Base-by-base conservation (phyloP, 1,139 yeast species). In the Wickerhamomyces sp. region DNA sequence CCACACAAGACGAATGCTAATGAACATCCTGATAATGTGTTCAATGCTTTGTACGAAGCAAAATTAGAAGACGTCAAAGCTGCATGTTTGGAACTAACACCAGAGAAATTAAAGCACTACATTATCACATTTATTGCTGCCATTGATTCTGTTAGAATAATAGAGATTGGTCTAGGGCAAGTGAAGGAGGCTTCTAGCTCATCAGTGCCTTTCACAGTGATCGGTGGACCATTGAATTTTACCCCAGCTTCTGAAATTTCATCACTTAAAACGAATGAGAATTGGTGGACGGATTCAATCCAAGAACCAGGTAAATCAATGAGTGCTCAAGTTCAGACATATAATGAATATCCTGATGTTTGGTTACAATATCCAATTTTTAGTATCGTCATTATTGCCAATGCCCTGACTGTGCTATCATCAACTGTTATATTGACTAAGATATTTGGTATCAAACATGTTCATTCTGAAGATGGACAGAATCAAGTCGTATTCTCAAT, bases 361-460 rank as follows among this genome's bases (percentile, higher is more conserved):
- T 71, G 77, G 76, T 46, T 63, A 31, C 74, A 70, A 49, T 68
- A 62, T 55, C 68, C 61, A 37, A 52, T 52, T 34, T 63, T 50
- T 44, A 59, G 54, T 36, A 54, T 48, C 31, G 61, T 40, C 46
- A 60, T 45, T 35, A 65, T 52, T 42, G 55, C 55, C 5, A 50
- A 51, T 41, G 43, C 53, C 0, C 36, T 53, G 31, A 54, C 57
- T 2, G 39, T 52, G 0, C 21, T 53, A 7, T 45, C 54, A 2
- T 54, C 58, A 1, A 39, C 52, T 9, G 37, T 47, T 7, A 36
- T 54, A 3, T 40, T 54, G 19, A 43, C 55, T 0, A 48, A 45
- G 37, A 39, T 40, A 22, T 22, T 54, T 5, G 28, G 31, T 3
- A 27, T 52, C 5, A 44, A 36, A 16, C 47, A 41, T 22, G 14